Percentiles rank a stretch among this genome's conserved stretches.
These are phyloP conservation scores for Crithidia bombi DNA, from an alignment of 208 protist species.

Conservation along the genomic window DNA sequence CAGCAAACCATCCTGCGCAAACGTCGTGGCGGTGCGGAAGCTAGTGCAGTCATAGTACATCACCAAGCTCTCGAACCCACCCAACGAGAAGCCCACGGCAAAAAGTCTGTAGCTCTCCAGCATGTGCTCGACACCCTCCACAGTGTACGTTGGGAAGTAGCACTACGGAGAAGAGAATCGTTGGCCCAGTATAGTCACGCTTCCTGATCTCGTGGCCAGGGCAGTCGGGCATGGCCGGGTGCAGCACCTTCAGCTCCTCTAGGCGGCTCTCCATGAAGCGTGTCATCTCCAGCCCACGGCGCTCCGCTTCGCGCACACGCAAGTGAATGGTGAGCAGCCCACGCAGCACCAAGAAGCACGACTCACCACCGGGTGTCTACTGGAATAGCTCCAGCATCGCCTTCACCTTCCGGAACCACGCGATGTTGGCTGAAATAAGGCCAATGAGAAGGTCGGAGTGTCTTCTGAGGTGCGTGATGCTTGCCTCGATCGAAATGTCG, in stretches of 20 bases:
- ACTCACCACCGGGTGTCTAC: constrained; percentile 37
- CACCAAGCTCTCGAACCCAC: constrained; percentile 39
- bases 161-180: constrained; percentile 30
- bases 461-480: constrained; percentile 44
- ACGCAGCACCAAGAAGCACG: constrained; percentile 39
- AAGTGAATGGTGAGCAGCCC: constrained; percentile 42
- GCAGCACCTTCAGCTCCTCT: constrained; percentile 36
- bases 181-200: constrained; percentile 40
- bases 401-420: constrained; percentile 31
- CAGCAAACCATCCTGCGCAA: constrained; percentile 28
- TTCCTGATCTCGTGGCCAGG: constrained; percentile 38
- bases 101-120: constrained; percentile 33
- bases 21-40: constrained; percentile 35
- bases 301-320: constrained; percentile 35
- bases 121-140: constrained; percentile 29
- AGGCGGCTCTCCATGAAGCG: constrained; percentile 21
- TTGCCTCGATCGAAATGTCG: constrained; percentile 46
- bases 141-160: constrained; percentile 30
- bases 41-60: constrained; percentile 36
- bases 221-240: constrained; percentile 33
- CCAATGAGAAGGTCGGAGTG: constrained; percentile 45
- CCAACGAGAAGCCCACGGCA: constrained; percentile 38
- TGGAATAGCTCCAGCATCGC: constrained; percentile 26
- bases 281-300: constrained; percentile 27
- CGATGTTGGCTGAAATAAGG: constrained; percentile 35